These are phyloP conservation scores for Diaporthe capsici DNA, from an alignment of 2,329 filamentous ascomycete genomes.

Conservation along the genomic window DNA sequence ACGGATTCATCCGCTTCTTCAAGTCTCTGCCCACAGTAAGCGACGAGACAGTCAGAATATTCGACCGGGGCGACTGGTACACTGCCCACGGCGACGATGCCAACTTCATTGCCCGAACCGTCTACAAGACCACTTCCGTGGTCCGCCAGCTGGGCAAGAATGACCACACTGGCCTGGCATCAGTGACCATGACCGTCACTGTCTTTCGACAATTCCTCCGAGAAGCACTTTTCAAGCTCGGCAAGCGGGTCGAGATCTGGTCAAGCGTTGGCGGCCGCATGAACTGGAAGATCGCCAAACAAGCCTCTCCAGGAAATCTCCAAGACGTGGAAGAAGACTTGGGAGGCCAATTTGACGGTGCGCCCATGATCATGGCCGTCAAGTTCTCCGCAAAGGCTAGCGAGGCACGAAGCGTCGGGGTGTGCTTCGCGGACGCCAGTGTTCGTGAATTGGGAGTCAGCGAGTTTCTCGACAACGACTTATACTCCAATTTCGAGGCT, in stretches of 20 bases:
- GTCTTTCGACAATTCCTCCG: slow-evolving; percentile 96
- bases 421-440: slow-evolving; percentile 98
- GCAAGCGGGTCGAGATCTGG: slow-evolving; percentile 94
- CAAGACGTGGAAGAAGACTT: slow-evolving; percentile 98
- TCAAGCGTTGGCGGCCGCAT: slow-evolving; percentile 81
- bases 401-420: slow-evolving; percentile 88
- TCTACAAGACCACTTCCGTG: slow-evolving; percentile 98
- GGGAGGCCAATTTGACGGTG: slow-evolving; percentile 86
- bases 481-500: slow-evolving; percentile 98
- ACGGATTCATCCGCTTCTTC: slow-evolving; percentile 97
- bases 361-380: slow-evolving; percentile 94
- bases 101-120: slow-evolving; percentile 84
- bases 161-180: slow-evolving; percentile 87
- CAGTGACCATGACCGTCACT: slow-evolving; percentile 94
- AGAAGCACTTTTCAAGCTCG: slow-evolving; percentile 91
- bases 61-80: slow-evolving; percentile 95
- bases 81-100: slow-evolving; percentile 93
- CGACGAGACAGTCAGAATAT: slow-evolving; percentile 86
- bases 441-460: slow-evolving; percentile 95
- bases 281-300: slow-evolving; percentile 93
- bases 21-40: slow-evolving; percentile 82
- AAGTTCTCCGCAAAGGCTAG: slow-evolving; percentile 91
- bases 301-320: slow-evolving; percentile 94
- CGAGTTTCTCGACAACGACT: slow-evolving; percentile 98
- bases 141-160: slow-evolving; percentile 89